phyloP scores from a whole-genome alignment of 495 filamentous ascomycete species.

The Podospora sp. region DNA sequence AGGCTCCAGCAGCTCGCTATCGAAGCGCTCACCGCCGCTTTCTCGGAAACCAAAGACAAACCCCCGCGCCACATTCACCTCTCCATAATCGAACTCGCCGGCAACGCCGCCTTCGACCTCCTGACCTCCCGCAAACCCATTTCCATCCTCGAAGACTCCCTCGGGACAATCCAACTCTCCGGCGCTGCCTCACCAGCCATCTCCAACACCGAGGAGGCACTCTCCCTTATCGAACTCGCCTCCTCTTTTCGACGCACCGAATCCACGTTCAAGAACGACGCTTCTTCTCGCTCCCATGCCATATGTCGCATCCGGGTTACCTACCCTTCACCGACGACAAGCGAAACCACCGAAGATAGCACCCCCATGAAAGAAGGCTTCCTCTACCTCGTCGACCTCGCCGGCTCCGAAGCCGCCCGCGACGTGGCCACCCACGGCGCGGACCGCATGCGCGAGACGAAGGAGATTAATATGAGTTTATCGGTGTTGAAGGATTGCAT shows the following conservation, averaged over 20 bases:
- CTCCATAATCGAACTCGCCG: conserved; percentile 20
- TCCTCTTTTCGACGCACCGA: conserved; percentile 34
- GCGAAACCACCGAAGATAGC: no score
- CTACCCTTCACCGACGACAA: neutral
- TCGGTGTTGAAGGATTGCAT: conserved; percentile 43
- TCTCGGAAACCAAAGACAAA: no score
- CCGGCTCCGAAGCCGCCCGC: conserved; percentile 33
- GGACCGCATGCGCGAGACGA: conserved; percentile 9
- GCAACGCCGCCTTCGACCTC: conserved; percentile 13
- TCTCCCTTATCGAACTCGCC: neutral
- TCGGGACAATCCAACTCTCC: conserved; percentile 25
- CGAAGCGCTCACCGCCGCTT: neutral
- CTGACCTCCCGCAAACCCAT: conserved; percentile 15
- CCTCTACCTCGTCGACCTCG: conserved; percentile 1
- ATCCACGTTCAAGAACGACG: conserved; percentile 8
- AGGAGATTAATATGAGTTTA: conserved; percentile 43
- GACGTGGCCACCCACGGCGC: conserved; percentile 26
- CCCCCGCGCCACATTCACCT: no score
- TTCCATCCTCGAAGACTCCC: conserved; percentile 26
- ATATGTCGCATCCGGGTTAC: neutral
- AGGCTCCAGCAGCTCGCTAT: neutral
- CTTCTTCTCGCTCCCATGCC: conserved; percentile 1
- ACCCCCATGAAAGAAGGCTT: neutral
- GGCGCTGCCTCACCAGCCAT: conserved; percentile 31
- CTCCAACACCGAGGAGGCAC: neutral